Base-by-base conservation (phyloP, 768 basidiomycete species). In the Daedalea quercina region DNA sequence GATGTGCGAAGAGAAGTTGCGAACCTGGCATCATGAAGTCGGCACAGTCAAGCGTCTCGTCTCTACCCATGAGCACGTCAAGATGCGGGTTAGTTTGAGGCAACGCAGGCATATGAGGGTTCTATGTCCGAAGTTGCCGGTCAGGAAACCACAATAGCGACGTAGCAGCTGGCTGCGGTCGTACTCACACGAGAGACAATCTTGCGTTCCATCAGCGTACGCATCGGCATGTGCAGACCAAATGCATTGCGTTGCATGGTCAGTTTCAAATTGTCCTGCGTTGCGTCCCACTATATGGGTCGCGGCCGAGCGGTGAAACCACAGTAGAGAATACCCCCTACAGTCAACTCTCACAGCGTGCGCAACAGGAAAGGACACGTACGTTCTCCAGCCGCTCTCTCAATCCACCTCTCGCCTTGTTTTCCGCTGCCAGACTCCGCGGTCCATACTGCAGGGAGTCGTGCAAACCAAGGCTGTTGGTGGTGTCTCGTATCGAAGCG, bases 151-250 rank as follows among this genome's bases (percentile, higher is more conserved):
- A 33, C 26, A 15, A 31, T 3, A 25, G 3, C 40, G 20, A 34
- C 9, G 17, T 3, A n/a, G 31, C 22, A 34, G n/a, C 15, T 45
- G 51, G 17, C 22, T 19, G 20, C 33, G 6, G 13, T 35, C 37
- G 28, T 7, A 73, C 86, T 58, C 61, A 94, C 94, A 52, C 79
- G 68, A 31, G 80, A 70, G 9, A 94, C 90, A 40, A 94, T 78
- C 73, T 86, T 87, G 64, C 93, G 82, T 69, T 99, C 96, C 96
- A 98, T 98, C 57, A 96, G 75, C 49, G 83, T 74, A 26, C 94
- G 81, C 69, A 95, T 81, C 1, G 96, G 96, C 19, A 88, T 84
- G 65, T 92, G 91, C 60, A 97, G 67, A 33, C 96, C 96, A 63
- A 85, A 86, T 28, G 86, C 65, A 67, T 91, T 84, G 43, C 94